A percentile compares a stretch with the other conserved stretches of the same genome.
These are phyloP conservation scores for Pythium chondricola DNA, from an alignment of 352 stramenopile genomes.

Conservation along the genomic window DNA sequence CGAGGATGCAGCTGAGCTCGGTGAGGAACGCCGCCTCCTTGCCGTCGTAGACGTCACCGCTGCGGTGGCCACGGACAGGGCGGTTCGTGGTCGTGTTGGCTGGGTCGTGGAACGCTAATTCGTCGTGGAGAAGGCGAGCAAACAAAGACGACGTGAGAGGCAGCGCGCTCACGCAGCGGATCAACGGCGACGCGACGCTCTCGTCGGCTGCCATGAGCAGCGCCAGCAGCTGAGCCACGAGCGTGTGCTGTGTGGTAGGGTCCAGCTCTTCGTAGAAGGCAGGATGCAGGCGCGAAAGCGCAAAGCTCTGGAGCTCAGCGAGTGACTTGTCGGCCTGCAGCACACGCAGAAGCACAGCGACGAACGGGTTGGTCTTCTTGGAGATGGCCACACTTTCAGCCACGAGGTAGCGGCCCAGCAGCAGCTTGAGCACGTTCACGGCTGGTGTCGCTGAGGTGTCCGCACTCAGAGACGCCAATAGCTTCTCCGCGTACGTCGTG, in stretches of 20 bases:
- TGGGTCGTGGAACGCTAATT: conserved; percentile 24
- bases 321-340: conserved; percentile 35
- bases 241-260: conserved; percentile 33
- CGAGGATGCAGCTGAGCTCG: conserved; percentile 66
- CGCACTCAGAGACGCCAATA: conserved; percentile 11
- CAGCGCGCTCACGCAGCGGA: conserved; percentile 42
- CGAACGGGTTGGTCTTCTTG: conserved; percentile 53
- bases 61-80: background rate
- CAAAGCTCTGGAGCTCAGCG: conserved; percentile 31
- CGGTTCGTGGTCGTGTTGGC: background rate
- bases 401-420: conserved; percentile 57
- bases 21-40: conserved; percentile 29
- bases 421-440: conserved; percentile 28
- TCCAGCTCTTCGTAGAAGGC: conserved; percentile 46
- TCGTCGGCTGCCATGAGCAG: conserved; percentile 62
- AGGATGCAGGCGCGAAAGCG: conserved; percentile 30
- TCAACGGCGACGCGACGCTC: conserved; percentile 45
- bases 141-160: conserved; percentile 52
- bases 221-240: conserved; percentile 42
- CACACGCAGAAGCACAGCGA: conserved; percentile 41
- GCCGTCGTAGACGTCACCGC: background rate
- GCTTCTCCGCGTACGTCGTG: conserved; percentile 42
- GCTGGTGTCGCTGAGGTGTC: conserved; percentile 12
- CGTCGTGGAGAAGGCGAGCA: conserved; percentile 39
- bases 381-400: conserved; percentile 19